Percentiles rank a stretch among this genome's conserved stretches.
Conservation (phyloP, 257 asterid species). For the Petunia secreta region DNA sequence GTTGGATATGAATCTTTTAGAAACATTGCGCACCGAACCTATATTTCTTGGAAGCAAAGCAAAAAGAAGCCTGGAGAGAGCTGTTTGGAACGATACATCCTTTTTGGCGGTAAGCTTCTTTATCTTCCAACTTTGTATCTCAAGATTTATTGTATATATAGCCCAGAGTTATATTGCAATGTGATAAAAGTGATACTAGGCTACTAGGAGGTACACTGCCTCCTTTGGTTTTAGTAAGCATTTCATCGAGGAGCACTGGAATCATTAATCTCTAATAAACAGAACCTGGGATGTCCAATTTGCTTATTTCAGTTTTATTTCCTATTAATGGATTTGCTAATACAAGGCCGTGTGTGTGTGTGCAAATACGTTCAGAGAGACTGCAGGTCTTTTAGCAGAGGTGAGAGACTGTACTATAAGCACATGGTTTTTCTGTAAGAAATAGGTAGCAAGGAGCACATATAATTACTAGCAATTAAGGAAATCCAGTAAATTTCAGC, state of each 20-base stretch:
- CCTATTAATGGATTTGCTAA: background rate
- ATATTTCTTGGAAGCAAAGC: slow-evolving; percentile 91
- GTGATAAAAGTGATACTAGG: background rate
- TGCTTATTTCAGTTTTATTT: background rate
- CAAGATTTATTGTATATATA: background rate
- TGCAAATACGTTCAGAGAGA: background rate
- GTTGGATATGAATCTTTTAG: slow-evolving; percentile 80
- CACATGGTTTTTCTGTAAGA: background rate
- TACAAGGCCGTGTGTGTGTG: background rate
- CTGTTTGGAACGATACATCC: slow-evolving; percentile 94
- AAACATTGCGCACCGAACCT: slow-evolving; percentile 78
- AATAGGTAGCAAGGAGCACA: background rate
- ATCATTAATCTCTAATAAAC: background rate
- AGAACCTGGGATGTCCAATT: background rate
- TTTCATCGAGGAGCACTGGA: background rate
- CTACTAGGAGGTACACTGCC: background rate
- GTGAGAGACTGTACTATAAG: background rate
- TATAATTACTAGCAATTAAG: background rate
- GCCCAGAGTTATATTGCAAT: too few relatives aligned
- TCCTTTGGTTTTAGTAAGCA: slow-evolving; percentile 4
- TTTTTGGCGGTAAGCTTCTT: slow-evolving; percentile 74
- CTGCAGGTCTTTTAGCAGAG: background rate
- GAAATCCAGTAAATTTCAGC: background rate
- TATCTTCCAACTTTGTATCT: background rate
- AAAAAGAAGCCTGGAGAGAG: slow-evolving; percentile 84